These are phyloP conservation scores for Aegilops sharonensis DNA, from an alignment of 176 grass and related monocot genomes.

Conservation along the genomic window DNA sequence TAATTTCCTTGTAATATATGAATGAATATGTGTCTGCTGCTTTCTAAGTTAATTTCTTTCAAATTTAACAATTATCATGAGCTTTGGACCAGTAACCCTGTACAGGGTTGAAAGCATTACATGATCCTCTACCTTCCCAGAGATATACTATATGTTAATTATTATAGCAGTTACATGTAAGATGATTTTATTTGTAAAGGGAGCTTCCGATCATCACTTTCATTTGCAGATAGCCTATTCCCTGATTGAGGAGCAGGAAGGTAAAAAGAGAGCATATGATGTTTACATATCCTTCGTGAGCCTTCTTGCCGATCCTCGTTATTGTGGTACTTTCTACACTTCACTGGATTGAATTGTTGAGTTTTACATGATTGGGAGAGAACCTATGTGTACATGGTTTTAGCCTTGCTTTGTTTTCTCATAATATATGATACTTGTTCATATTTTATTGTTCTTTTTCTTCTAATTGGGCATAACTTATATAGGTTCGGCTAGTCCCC, in stretches of 20 bases:
- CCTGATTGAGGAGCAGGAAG: constrained; percentile 87
- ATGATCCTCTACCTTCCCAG: background rate
- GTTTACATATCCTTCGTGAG: constrained; percentile 88
- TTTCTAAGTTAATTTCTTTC: constrained; percentile 1
- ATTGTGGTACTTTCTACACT: constrained; percentile 65
- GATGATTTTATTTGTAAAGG: constrained; percentile 5
- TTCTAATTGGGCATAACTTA: background rate
- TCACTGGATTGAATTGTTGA: background rate
- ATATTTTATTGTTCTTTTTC: background rate
- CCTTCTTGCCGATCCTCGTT: constrained; percentile 92
- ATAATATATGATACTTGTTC: background rate
- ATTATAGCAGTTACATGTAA: background rate
- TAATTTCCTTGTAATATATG: constrained; percentile 9
- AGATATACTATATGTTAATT: background rate
- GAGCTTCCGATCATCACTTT: constrained; percentile 4
- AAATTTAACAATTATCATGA: constrained; percentile 22
- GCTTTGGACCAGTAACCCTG: background rate
- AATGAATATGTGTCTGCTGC: background rate
- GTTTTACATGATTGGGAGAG: constrained; percentile 9
- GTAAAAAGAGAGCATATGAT: constrained; percentile 62
- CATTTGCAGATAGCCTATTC: constrained; percentile 83
- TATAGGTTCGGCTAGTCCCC: background rate
- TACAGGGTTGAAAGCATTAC: constrained; percentile 7
- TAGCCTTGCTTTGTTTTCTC: background rate
- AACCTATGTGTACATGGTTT: background rate